phyloP scores from a whole-genome alignment of 2,329 filamentous ascomycete genomes.

The Incumbomyces delicatus region DNA sequence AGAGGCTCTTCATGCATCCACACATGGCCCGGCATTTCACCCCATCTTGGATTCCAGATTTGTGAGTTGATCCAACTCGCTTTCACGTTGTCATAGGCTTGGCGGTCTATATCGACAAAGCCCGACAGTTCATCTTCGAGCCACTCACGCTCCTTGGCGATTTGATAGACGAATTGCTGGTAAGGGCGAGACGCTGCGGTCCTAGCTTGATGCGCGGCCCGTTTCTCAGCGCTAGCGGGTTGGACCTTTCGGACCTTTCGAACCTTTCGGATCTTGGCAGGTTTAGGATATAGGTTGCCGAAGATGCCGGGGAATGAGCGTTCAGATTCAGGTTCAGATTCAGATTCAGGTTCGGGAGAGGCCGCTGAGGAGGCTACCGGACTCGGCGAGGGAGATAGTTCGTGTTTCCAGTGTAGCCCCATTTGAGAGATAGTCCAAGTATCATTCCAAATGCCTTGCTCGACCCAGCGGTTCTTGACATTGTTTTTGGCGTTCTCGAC shows the following conservation, averaged over 20 bases:
- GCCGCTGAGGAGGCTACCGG: no score
- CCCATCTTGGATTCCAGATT: constrained; percentile 25
- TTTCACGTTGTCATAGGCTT: constrained; percentile 24
- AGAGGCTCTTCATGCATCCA: background rate
- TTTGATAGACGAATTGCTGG: constrained; percentile 23
- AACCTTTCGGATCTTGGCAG: constrained; percentile 10
- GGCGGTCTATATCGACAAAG: constrained; percentile 22
- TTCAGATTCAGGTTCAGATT: no score
- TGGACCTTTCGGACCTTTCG: constrained; percentile 15
- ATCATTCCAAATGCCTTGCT: constrained; percentile 22
- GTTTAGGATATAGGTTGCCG: no score
- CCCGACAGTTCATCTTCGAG: constrained; percentile 21
- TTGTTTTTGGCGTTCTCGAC: constrained; percentile 10
- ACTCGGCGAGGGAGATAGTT: no score
- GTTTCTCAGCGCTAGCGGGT: constrained; percentile 6
- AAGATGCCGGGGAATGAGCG: no score
- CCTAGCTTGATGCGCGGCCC: constrained; percentile 16
- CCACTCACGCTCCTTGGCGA: constrained; percentile 22
- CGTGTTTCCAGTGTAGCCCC: background rate
- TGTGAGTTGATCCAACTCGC: constrained; percentile 22
- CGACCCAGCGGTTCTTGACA: constrained; percentile 21
- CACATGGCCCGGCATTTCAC: constrained; percentile 23
- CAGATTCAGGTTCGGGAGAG: no score
- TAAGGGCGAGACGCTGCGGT: constrained; percentile 22
- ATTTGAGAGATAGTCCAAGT: constrained; percentile 9